Base-by-base conservation (phyloP, 176 grass and related monocot species). In the Poa annua region DNA sequence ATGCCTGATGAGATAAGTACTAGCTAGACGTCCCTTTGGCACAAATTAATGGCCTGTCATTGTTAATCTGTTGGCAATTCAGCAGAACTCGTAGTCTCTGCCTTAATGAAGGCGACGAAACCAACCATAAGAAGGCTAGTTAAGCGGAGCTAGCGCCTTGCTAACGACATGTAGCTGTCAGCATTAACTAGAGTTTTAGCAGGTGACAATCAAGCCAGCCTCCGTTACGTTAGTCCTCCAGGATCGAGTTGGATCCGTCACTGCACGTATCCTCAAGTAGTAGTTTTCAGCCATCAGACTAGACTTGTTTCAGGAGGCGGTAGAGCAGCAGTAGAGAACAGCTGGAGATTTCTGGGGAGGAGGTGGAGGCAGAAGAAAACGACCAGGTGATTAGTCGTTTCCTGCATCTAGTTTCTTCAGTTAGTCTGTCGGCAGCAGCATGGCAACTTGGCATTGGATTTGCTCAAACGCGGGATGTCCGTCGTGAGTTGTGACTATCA, bases 51-150 rank as follows among this genome's bases (percentile, higher is more conserved):
- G 10, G 76, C 49, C 44, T 83, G 55, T 78, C 79, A 49, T 44
- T 78, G 48, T 78, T 89, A 21, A 72, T 74, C n/a, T 56, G 54
- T 32, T 66, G 79, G 83, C 85, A 78, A n/a, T n/a, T n/a, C n/a
- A n/a, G n/a, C n/a, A n/a, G n/a, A 66, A 36, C 61, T 56, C 53
- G 50, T n/a, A n/a, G n/a, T 69, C 24, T 44, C 26, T 22, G 51
- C 20, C 75, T 85, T 73, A 35, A 56, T 65, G 45, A 34, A n/a
- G 50, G 51, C 54, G 66, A 76, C 35, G 22, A 87, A 62, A 55
- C 48, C 38, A 10, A 12, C 36, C 65, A 78, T 82, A 78, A 71
- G 45, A 77, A 56, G 66, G 36, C 14, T 73, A 66, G 19, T 70
- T 77, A 81, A 76, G 51, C 69, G 65, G 47, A 66, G 76, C 76